A percentile compares a stretch with the other conserved stretches of the same genome.
Conservation (phyloP, 2,329 filamentous ascomycete species). For the Juglanconis juglandina region DNA sequence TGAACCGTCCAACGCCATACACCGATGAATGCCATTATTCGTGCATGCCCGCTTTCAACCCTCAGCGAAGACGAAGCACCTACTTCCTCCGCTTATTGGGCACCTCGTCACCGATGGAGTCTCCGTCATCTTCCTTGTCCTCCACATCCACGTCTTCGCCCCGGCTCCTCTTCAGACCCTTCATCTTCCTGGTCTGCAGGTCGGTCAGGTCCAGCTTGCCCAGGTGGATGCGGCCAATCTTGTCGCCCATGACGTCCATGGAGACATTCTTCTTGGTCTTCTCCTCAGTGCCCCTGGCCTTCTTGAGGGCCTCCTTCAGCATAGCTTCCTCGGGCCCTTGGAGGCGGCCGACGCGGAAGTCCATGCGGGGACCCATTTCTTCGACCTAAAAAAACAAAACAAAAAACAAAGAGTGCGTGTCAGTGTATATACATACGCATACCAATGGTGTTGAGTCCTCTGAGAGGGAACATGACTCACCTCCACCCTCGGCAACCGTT, state of each 20-base stretch:
- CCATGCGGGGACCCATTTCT: conserved; percentile 91
- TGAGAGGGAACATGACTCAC: background rate
- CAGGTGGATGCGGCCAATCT: conserved; percentile 88
- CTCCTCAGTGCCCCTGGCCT: conserved; percentile 71
- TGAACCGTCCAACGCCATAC: conserved; percentile 15
- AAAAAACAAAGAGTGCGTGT: background rate
- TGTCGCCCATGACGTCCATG: conserved; percentile 90
- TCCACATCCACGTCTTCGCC: conserved; percentile 56
- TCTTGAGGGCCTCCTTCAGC: conserved; percentile 88
- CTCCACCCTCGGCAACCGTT: conserved; percentile 84
- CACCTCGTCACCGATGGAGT: conserved; percentile 31
- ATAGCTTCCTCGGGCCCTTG: conserved; percentile 73
- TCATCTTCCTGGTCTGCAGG: conserved; percentile 98
- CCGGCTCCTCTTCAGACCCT: conserved; percentile 85
- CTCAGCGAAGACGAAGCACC: background rate
- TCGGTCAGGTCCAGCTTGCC: conserved; percentile 83
- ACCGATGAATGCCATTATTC: conserved; percentile 12
- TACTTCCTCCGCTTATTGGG: conserved; percentile 36
- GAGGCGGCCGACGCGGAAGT: conserved; percentile 80
- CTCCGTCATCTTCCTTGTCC: conserved; percentile 45
- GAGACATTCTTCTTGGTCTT: conserved; percentile 94
- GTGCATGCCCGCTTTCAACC: background rate
- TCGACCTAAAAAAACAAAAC: conserved; percentile 50
- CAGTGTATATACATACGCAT: background rate
- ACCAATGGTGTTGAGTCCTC: background rate